phyloP scores from a whole-genome alignment of 352 stramenopile genomes.

The Globisporangium carolinianum region DNA sequence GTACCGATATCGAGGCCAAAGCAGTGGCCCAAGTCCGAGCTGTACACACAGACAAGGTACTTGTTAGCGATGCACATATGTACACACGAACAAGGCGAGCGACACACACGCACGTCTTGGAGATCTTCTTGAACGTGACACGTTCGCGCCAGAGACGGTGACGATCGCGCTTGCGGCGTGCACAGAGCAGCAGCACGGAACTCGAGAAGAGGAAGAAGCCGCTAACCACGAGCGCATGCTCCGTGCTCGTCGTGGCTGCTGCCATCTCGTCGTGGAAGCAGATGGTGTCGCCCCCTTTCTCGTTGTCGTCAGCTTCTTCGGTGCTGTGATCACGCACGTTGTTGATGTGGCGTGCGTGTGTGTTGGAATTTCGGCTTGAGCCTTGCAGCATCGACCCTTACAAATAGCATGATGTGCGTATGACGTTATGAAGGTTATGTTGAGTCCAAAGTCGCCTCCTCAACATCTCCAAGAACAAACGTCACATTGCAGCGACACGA shows the following conservation, averaged over 20 bases:
- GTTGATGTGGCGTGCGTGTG: background rate
- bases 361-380: background rate
- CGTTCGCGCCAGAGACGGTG: slow-evolving; percentile 64
- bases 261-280: background rate
- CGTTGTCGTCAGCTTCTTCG: background rate
- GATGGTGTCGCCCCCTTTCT: background rate
- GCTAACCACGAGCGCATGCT: slow-evolving; percentile 38
- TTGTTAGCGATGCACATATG: background rate
- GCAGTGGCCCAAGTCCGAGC: slow-evolving; percentile 76
- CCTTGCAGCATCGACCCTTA: no score
- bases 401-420: no score
- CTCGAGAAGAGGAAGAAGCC: slow-evolving; percentile 75
- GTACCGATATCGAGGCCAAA: slow-evolving; percentile 82
- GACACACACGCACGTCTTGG: slow-evolving; percentile 45
- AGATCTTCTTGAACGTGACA: slow-evolving; percentile 83
- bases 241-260: slow-evolving; percentile 1
- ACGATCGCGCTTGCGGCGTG: slow-evolving; percentile 58
- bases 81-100: background rate
- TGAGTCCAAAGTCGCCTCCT: no score
- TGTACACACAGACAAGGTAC: slow-evolving; percentile 12
- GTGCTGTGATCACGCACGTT: background rate
- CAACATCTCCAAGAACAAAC: no score
- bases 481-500: no score
- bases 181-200: slow-evolving; percentile 52
- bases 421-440: no score